phyloP scores from a whole-genome alignment of 169 alveolate genomes.

The Cryptosporidium sp. region DNA sequence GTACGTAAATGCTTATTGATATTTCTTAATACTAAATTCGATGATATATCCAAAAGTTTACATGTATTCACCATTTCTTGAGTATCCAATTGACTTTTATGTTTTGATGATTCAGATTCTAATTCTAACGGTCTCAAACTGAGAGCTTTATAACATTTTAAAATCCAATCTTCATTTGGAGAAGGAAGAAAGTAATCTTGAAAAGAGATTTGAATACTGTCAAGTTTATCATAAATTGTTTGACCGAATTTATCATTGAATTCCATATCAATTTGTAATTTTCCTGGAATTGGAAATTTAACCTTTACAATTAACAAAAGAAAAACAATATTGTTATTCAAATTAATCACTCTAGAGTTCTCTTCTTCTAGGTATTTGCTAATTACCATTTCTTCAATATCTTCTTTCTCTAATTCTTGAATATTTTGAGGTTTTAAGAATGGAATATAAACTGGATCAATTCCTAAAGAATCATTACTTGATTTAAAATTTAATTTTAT shows the following conservation, averaged over 20 bases:
- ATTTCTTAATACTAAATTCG: background rate
- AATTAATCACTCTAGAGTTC: background rate
- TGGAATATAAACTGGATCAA: slow-evolving; percentile 33
- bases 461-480: slow-evolving; percentile 15
- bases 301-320: slow-evolving; percentile 36
- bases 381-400: slow-evolving; percentile 12
- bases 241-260: slow-evolving; percentile 43
- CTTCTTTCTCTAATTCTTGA: slow-evolving; percentile 20
- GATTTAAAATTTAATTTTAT: slow-evolving; percentile 32
- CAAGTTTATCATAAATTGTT: background rate
- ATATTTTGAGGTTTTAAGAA: slow-evolving; percentile 34
- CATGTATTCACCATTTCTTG: background rate
- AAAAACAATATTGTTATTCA: background rate
- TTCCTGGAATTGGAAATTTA: slow-evolving; percentile 36
- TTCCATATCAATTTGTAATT: slow-evolving; percentile 6
- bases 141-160: background rate
- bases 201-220: slow-evolving; percentile 15
- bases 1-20: slow-evolving; percentile 15
- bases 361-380: background rate
- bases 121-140: background rate
- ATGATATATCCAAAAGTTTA: slow-evolving; percentile 36
- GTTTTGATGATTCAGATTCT: background rate
- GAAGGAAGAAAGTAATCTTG: slow-evolving; percentile 56
- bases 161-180: background rate
- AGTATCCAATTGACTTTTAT: background rate